Conservation (phyloP, 805 yeast species). For the Zygosaccharomyces bisporus region DNA sequence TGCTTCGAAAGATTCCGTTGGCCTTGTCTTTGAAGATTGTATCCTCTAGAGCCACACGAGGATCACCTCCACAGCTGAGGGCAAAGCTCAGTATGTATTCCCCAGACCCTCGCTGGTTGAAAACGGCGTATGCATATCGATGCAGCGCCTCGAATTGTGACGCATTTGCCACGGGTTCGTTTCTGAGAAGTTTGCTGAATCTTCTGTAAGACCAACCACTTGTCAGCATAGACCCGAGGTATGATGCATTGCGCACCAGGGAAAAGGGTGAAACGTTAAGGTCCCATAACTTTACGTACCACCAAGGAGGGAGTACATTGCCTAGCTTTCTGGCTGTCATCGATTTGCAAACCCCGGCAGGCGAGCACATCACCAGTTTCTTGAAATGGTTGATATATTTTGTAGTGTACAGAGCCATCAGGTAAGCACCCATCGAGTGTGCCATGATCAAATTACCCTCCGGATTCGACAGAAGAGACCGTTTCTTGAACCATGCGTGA, state of each 20-base stretch:
- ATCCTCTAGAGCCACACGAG: conserved; percentile 64
- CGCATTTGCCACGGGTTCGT: conserved; percentile 1
- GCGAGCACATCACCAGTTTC: conserved; percentile 76
- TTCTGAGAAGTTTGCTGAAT: conserved; percentile 49
- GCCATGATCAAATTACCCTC: conserved; percentile 60
- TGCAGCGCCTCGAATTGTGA: conserved; percentile 50
- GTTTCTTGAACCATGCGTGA: conserved; percentile 37
- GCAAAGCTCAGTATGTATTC: conserved; percentile 85
- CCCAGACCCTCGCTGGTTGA: conserved; percentile 85
- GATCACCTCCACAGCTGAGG: conserved; percentile 87
- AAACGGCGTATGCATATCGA: conserved; percentile 75
- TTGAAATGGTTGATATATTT: conserved; percentile 57
- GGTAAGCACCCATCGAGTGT: conserved; percentile 91
- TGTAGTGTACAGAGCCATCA: conserved; percentile 64
- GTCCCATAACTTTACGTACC: conserved; percentile 84
- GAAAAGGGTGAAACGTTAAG: conserved; percentile 81
- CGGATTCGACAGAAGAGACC: conserved; percentile 23
- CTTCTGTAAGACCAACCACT: conserved; percentile 88
- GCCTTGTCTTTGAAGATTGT: conserved; percentile 16
- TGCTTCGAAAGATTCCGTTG: conserved; percentile 40
- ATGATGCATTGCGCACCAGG: conserved; percentile 71
- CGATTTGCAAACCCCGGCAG: conserved; percentile 64
- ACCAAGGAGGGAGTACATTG: conserved; percentile 52
- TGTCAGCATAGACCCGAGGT: conserved; percentile 77
- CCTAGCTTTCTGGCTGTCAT: conserved; percentile 38